phyloP scores from a whole-genome alignment of 1,139 yeast species.

The Pichia sp. region DNA sequence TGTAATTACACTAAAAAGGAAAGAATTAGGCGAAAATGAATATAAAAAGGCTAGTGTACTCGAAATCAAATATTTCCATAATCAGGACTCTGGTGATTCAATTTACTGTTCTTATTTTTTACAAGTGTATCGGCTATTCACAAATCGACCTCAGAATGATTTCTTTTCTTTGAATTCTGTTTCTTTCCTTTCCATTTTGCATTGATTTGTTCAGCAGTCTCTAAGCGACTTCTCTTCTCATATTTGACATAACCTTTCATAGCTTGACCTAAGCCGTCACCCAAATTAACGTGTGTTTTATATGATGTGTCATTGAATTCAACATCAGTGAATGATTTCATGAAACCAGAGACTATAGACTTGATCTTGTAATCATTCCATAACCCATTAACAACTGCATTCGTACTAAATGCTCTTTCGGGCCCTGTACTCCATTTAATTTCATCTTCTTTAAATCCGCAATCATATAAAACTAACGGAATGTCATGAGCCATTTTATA shows the following conservation, averaged over 20 bases:
- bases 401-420: conserved; percentile 16
- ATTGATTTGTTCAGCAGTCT: conserved; percentile 59
- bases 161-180: conserved; percentile 8
- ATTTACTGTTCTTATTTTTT: too few relatives aligned
- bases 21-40: too few relatives aligned
- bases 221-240: conserved; percentile 37
- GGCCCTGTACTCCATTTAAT: conserved; percentile 54
- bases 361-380: conserved; percentile 35
- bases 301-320: conserved; percentile 26
- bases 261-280: conserved; percentile 66
- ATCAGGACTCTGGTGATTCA: too few relatives aligned
- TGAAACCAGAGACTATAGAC: conserved; percentile 30
- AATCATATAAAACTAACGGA: conserved; percentile 85
- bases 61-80: too few relatives aligned
- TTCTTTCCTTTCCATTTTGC: conserved; percentile 41
- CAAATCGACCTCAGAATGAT: neutral
- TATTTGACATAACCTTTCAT: conserved; percentile 54
- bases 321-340: conserved; percentile 29
- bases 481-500: conserved; percentile 89
- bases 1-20: too few relatives aligned
- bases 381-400: conserved; percentile 22
- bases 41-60: too few relatives aligned
- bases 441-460: conserved; percentile 52
- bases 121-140: neutral
- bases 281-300: conserved; percentile 41